Base-by-base conservation (phyloP, 192 early-diverging fungal genomes). In the Dispira parvispora region DNA sequence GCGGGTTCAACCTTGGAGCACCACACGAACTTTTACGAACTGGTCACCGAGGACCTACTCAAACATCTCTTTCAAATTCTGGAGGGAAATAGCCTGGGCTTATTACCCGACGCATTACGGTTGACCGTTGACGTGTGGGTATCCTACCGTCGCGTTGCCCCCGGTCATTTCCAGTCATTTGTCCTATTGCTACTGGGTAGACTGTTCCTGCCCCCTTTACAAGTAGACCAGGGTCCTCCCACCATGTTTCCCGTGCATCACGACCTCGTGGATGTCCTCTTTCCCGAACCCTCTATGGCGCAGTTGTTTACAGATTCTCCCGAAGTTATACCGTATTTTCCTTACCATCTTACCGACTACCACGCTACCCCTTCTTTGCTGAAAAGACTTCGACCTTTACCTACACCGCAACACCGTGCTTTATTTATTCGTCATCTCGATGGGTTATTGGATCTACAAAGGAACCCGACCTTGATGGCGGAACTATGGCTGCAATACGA, bases 401-500 rank as follows among this genome's bases (percentile, higher is more conserved):
- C 58, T 18, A 61, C 58, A 1, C 58, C 58, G 8, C 58, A 43
- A 20, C 58, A 61, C 58, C 58, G 58, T n/a, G 18, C 45, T 10
- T 44, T 61, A 6, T 44, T 61, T 61, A n/a, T 20, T 20, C 58
- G 42, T 5, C 18, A n/a, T 25, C 42, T 61, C 20, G 95, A 98
- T 65, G 84, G 84, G 44, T 63, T 92, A 18, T 66, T 80, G 1
- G 87, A 88, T 64, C 80, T 90, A 62, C 84, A 80, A 27, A 71
- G 88, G 56, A 79, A 82, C 46, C 82, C 89, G 16, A 79, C 81
- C 1, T 85, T 94, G 54, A 77, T 90, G 70, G 77, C 82, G 0
- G 92, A 96, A 63, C 75, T 99, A 43, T 99, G 92, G 84, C 81
- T 92, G 58, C 91, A 94, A 70, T 96, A 89, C 69, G 96, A 99